Evolutionary conservation across 2,329 filamentous ascomycete genomes (phyloP).

Genomic region (Neurospora sp.): DNA sequence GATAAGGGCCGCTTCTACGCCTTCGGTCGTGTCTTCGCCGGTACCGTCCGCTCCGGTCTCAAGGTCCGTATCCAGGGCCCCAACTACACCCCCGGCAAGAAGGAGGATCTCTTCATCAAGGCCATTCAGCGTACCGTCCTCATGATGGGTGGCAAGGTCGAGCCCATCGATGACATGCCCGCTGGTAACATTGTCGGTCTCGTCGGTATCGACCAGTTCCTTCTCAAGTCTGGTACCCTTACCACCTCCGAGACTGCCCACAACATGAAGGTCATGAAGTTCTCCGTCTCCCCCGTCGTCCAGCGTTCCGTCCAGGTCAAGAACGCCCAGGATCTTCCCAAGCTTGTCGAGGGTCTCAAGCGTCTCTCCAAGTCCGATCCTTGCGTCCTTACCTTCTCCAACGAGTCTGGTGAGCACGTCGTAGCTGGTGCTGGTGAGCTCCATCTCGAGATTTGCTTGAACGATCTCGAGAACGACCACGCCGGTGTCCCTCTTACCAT

Average conservation of each 20-base stretch:
- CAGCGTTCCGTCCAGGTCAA: conserved; percentile 98
- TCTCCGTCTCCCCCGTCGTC: conserved; percentile 98
- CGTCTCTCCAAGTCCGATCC: conserved; percentile 99
- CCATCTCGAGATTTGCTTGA: conserved; percentile 99
- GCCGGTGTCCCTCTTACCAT: conserved; percentile 95
- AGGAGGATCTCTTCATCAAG: conserved; percentile 99
- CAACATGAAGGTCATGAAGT: conserved; percentile 99
- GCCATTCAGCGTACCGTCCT: conserved; percentile 98
- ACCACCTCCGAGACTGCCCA: conserved; percentile 95
- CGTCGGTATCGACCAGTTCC: conserved; percentile 99
- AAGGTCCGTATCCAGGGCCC: conserved; percentile 99
- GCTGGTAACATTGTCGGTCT: conserved; percentile 99
- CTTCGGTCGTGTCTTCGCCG: conserved; percentile 99
- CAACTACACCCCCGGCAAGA: conserved; percentile 96
- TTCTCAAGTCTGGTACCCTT: conserved; percentile 99
- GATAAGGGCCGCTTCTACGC: conserved; percentile 99
- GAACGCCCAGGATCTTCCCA: conserved; percentile 99
- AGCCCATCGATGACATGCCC: conserved; percentile 97
- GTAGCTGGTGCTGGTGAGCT: conserved; percentile 99
- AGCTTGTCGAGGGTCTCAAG: conserved; percentile 99
- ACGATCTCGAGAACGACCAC: conserved; percentile 99
- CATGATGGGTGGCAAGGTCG: conserved; percentile 99
- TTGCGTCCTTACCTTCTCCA: conserved; percentile 87
- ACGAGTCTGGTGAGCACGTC: conserved; percentile 93
- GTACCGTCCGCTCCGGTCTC: conserved; percentile 93